These are phyloP conservation scores for Crithidia bombi DNA, from an alignment of 208 protist species.

Conservation along the genomic window DNA sequence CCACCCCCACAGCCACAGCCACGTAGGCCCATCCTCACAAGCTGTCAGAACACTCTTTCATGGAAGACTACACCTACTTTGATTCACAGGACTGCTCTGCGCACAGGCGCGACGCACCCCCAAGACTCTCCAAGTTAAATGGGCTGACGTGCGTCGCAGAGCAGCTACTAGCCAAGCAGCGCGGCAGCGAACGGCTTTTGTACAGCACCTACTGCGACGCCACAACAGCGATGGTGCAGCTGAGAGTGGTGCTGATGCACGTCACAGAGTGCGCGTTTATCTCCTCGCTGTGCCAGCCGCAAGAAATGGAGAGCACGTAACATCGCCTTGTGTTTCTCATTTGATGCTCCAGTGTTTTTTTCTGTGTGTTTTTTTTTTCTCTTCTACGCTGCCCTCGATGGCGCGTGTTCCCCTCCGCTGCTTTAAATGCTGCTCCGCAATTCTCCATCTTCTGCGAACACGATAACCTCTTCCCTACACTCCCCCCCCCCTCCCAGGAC, in stretches of 20 bases:
- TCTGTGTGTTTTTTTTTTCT: not conserved
- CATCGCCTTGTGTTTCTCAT: not conserved
- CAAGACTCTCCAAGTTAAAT: not conserved
- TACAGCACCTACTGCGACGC: slow-evolving; percentile 15
- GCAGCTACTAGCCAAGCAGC: slow-evolving; percentile 1
- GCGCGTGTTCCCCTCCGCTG: not conserved
- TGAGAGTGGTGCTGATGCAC: slow-evolving; percentile 15
- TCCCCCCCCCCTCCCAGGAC: too few relatives aligned
- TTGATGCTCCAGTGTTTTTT: not conserved
- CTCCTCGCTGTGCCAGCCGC: not conserved
- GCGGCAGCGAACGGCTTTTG: slow-evolving; percentile 5
- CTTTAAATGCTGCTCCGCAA: too few relatives aligned
- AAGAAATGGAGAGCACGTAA: not conserved
- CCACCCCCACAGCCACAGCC: too few relatives aligned
- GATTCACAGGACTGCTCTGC: too few relatives aligned
- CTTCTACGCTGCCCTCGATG: not conserved
- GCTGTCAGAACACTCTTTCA: too few relatives aligned
- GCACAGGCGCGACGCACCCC: too few relatives aligned
- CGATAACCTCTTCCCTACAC: too few relatives aligned
- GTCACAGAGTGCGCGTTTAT: slow-evolving; percentile 11
- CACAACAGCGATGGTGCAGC: slow-evolving; percentile 15
- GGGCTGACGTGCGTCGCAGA: not conserved
- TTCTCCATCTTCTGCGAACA: too few relatives aligned
- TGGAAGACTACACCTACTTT: not conserved
- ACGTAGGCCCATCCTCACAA: too few relatives aligned